Base-by-base conservation (phyloP, 2,329 filamentous ascomycete genomes). In the Cladophialophora yegresii region DNA sequence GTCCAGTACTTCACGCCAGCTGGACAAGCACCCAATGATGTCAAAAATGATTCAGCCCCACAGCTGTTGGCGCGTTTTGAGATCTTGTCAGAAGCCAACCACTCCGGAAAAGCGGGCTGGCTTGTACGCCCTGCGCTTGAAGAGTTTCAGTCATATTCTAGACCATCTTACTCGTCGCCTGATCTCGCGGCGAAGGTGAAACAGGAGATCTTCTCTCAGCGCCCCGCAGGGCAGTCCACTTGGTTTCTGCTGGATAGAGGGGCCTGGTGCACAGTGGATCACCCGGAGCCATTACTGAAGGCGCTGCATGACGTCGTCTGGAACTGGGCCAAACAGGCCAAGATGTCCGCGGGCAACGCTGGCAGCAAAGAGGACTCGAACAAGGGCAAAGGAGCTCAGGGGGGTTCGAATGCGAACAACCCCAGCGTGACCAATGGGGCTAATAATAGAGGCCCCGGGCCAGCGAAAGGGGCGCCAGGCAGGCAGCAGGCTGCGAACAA, bases 31-130 rank as follows among this genome's bases (percentile, higher is more conserved):
- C 62, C 63, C 1, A 50, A 43, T 23, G 66, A 68, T 61, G 54
- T 67, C 32, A 56, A 56, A 9, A 50, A 60, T 4, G 40, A 63
- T 22, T 62, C 62, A 20, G 54, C 61, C 16, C 65, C 59, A 33
- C 67, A 66, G 28, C 54, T 70, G 60, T 59, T 71, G 8, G 70
- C 69, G 16, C 58, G 70, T 22, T 58, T 71, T 22, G 70, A 71
- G 58, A 69, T 71, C 9, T 16, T 69, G 54, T 68, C 62, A 20
- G 63, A 69, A 23, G 43, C 64, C 32, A 61, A 64, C 28, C 47
- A 26, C 2, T 43, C 53, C 10, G 59, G 56, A 23, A 70, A 66
- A 47, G 62, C 65, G 28, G 61, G 63, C 50, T 71, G 69, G 67
- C 45, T 70, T 16, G 53, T 71, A 7, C 58, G 70, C n/a, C 66